Evolutionary conservation across 495 filamentous ascomycete species (phyloP).

Genomic region (Neurospora sp.): DNA sequence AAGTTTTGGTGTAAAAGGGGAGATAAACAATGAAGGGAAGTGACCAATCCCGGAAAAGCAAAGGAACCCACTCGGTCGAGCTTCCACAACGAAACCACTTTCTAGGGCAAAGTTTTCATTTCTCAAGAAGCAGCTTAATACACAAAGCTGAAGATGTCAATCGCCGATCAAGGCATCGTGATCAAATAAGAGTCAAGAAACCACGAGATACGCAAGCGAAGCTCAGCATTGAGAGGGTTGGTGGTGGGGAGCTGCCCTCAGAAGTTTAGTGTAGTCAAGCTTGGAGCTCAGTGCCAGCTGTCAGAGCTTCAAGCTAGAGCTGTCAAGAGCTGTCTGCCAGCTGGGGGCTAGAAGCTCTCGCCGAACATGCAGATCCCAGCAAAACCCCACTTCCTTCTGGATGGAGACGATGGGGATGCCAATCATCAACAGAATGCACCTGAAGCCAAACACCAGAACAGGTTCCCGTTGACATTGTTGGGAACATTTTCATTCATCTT

Average conservation of each 20-base stretch:
- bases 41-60: not conserved
- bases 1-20: not conserved
- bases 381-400: not conserved
- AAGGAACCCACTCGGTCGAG: not conserved
- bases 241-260: not conserved
- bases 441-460: not conserved
- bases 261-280: not conserved
- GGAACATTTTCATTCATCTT: not conserved
- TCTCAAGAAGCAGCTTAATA: not conserved
- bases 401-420: not conserved
- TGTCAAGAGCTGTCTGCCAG: not conserved
- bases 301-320: not conserved
- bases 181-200: not conserved
- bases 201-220: not conserved
- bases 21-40: not conserved
- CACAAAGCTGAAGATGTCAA: not conserved
- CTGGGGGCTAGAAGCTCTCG: not conserved
- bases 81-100: not conserved
- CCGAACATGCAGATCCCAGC: not conserved
- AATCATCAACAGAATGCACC: not conserved
- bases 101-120: not conserved
- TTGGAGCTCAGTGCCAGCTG: not conserved
- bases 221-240: not conserved
- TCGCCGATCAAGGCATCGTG: not conserved
- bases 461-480: not conserved